Evolutionary conservation across 208 protist genomes (phyloP), one percentile per base, ranked within the genome.

Genomic region (Leishmania guyanensis): DNA sequence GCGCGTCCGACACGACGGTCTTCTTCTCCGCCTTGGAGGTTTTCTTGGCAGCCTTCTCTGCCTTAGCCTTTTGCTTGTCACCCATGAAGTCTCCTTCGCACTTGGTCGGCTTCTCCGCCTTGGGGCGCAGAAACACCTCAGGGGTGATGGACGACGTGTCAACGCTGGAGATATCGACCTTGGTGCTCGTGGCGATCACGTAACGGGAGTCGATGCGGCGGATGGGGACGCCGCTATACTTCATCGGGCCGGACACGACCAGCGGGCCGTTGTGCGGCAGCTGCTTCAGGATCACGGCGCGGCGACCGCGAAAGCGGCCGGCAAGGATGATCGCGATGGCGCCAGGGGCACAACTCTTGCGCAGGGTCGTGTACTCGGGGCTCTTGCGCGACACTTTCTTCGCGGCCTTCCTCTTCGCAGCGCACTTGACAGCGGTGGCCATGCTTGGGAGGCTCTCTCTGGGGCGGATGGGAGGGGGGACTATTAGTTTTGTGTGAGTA

Each of bases 201-300:
- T 99, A 99, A 79, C 95, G 92, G 84, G 98, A 98, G 91, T 99
- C 92, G 79, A 99, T 97, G 84, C 99, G 97, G 74, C 98, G 96
- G 62, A 99, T 92, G 60, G 99, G 99, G 65, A 99, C 99, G 91
- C 99, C 99, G 88, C 99, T 99, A 86, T 99, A 83, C 89, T 96
- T 97, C 89, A 95, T 98, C 69, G 92, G 89, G 86, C 98, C 99
- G 75, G 98, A 99, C 79, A 99, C 93, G 60, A 99, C 94, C 12
- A 99, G 92, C 9, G 99, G 92, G 80, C 98, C 98, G 79, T 98
- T 99, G 68, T 90, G 51, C 53, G 94, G 86, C 74, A 99, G 94
- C 92, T 99, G 97, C 92, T 99, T 99, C 51, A 99, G 93, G 87
- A 99, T 98, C 39, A 99, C 97, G n/a, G 98, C 99, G 78, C 99